phyloP scores from a whole-genome alignment of 2,329 filamentous ascomycete genomes.

The Botryotinia calthae region DNA sequence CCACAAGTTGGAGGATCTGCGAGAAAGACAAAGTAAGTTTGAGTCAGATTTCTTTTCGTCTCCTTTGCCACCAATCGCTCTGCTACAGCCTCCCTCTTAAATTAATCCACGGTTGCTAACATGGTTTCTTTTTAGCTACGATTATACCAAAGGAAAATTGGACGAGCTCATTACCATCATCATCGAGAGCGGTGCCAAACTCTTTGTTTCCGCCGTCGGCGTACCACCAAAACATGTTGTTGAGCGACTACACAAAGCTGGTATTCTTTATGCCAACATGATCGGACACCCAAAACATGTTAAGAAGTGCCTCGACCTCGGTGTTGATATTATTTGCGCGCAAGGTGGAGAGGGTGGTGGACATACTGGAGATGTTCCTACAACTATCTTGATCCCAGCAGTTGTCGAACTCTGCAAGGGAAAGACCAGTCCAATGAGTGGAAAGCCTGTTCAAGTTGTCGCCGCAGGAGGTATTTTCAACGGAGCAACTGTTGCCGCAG shows the following conservation, averaged over 20 bases:
- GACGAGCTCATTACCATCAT: constrained; percentile 85
- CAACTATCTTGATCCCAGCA: constrained; percentile 83
- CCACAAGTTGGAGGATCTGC: constrained; percentile 93
- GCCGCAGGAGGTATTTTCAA: constrained; percentile 94
- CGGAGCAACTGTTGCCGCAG: constrained; percentile 83
- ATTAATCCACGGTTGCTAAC: constrained; percentile 31
- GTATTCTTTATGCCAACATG: constrained; percentile 99
- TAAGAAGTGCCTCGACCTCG: constrained; percentile 88
- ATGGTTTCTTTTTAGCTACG: constrained; percentile 64
- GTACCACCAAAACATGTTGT: constrained; percentile 87
- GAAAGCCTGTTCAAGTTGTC: constrained; percentile 83
- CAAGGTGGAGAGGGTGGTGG: constrained; percentile 97
- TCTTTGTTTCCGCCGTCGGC: constrained; percentile 96
- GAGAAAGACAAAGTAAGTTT: constrained; percentile 86
- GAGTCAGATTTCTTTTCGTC: constrained; percentile 32
- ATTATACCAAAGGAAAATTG: constrained; percentile 99
- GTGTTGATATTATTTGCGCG: constrained; percentile 94
- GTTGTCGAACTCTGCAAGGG: constrained; percentile 79
- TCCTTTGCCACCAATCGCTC: background rate
- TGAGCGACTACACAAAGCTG: constrained; percentile 81
- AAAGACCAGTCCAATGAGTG: constrained; percentile 82
- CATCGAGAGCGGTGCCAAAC: constrained; percentile 84
- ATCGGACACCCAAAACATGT: constrained; percentile 99
- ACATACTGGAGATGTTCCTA: constrained; percentile 92
- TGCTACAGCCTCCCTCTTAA: background rate